phyloP scores from a whole-genome alignment of 2,329 filamentous ascomycete genomes.

The Beauveria asiatica region DNA sequence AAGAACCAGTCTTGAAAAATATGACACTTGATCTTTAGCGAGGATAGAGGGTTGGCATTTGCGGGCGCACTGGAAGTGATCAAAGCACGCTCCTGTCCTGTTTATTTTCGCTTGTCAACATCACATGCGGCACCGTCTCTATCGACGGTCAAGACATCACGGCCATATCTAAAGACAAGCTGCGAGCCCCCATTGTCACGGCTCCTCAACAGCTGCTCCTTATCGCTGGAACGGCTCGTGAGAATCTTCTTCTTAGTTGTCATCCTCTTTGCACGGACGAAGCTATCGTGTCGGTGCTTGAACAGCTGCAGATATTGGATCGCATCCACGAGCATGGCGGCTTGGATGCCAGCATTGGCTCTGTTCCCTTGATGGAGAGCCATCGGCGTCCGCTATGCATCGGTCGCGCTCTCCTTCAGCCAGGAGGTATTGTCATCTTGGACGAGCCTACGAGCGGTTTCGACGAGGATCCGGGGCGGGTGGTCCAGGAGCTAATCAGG shows the following conservation, averaged over 20 bases:
- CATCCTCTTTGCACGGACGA: neutral
- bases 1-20: neutral
- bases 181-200: neutral
- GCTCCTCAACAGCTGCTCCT: neutral
- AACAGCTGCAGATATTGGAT: neutral
- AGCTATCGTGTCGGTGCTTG: neutral
- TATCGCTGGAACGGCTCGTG: neutral
- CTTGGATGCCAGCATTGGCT: neutral
- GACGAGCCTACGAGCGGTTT: slow-evolving; percentile 6
- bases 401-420: slow-evolving; percentile 4
- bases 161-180: neutral
- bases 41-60: neutral
- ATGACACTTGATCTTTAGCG: neutral
- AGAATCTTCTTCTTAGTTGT: neutral
- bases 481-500: slow-evolving; percentile 24
- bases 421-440: neutral
- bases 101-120: slow-evolving; percentile 1
- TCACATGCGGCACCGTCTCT: neutral
- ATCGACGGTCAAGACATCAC: neutral
- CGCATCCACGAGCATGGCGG: neutral
- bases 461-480: slow-evolving; percentile 15
- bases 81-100: neutral
- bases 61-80: neutral
- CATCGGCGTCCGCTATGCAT: neutral
- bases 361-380: neutral